phyloP scores from a whole-genome alignment of 768 basidiomycete genomes.

The Amanita thiersii region DNA sequence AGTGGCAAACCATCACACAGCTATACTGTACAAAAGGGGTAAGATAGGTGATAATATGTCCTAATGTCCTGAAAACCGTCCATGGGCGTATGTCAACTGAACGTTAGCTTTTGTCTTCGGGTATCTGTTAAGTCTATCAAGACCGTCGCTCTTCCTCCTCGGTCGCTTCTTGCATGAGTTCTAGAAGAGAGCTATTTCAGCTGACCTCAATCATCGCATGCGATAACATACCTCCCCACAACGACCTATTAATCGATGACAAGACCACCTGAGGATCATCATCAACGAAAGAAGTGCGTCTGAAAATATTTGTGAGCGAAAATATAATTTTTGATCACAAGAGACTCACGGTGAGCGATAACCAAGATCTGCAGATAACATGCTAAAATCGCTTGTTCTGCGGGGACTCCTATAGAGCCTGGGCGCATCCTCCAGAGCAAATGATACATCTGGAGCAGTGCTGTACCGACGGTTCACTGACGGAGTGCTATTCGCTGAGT shows the following conservation, averaged over 20 bases:
- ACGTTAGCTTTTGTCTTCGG: not conserved
- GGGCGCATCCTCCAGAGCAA: constrained; percentile 34
- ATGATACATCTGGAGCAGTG: constrained; percentile 39
- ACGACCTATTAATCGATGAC: constrained; percentile 55
- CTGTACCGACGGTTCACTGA: constrained; percentile 26
- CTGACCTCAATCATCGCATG: constrained; percentile 1
- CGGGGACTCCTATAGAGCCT: constrained; percentile 47
- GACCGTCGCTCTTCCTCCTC: constrained; percentile 16
- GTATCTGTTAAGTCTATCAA: not conserved
- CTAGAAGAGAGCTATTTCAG: constrained; percentile 11
- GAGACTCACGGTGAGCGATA: constrained; percentile 39
- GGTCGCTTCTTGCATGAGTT: constrained; percentile 23
- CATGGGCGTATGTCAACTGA: not conserved
- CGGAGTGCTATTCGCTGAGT: constrained; percentile 29
- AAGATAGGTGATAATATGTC: not conserved
- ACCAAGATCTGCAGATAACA: constrained; percentile 44
- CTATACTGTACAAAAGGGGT: constrained; percentile 4
- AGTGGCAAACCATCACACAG: too few relatives aligned
- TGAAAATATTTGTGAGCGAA: constrained; percentile 13
- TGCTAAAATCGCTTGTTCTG: constrained; percentile 51
- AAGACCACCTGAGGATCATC: constrained; percentile 42
- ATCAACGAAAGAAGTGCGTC: constrained; percentile 31
- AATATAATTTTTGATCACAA: constrained; percentile 1
- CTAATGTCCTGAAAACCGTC: not conserved
- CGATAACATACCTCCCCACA: constrained; percentile 56